Base-by-base conservation (phyloP, 208 protist species). In the Trypanosoma avium region DNA sequence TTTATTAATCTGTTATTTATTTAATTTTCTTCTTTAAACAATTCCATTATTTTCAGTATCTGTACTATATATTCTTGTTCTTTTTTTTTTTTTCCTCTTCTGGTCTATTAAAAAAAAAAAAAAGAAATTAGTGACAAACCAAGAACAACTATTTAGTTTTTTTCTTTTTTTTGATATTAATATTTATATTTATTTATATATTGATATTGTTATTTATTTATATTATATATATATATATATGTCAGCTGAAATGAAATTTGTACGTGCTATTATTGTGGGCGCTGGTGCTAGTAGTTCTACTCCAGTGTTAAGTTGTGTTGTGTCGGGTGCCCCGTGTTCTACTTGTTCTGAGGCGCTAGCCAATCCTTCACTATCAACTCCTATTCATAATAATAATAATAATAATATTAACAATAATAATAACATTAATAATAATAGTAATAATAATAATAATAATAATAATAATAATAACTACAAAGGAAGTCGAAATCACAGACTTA, bases 221-320 rank as follows among this genome's bases (percentile, higher is more conserved):
- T 15, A 1, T n/a, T 42, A 38, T 38, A 38, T 38, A 38, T 38
- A 38, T 38, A 38, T 38, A 38, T 26, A 48, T 48, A 48, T 2
- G 17, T 3, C 10, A 9, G 17, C 36, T 42, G 26, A 43, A 13
- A 84, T 88, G 82, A 52, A 77, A 45, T 81, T 89, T 67, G 12
- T 75, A 21, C 72, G 77, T 15, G 80, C 70, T 1, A 53, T 81
- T 19, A 76, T 90, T 59, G 49, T 90, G 26, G 84, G 80, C 19
- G 50, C 73, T n/a, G 84, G 84, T 36, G 79, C 77, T 1, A 86
- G 79, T 66, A 70, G 60, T 53, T 78, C 73, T 22, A 90, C 84
- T 0, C 84, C 84, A 0, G 60, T 42, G 19, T 64, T 90, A 10
- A 59, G 60, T 21, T 90, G 84, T 49, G 32, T 81, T n/a, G 21